Evolutionary conservation across 139 green algal genomes (phyloP), one percentile per base, ranked within the genome.

Genomic region (Picochlorum sp.): DNA sequence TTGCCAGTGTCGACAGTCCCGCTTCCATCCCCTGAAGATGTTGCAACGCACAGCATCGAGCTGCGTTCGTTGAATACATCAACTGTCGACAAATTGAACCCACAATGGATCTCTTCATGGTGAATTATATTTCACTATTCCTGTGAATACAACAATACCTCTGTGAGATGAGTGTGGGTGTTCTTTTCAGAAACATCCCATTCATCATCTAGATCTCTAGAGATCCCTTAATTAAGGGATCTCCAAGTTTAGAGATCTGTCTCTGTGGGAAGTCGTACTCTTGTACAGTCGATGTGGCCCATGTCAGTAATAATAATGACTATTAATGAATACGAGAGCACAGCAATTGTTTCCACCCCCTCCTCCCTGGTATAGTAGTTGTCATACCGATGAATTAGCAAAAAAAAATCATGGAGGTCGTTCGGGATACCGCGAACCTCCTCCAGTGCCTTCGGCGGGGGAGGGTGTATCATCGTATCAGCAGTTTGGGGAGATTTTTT

Each of bases 401-500:
- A 11, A 14, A 41, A 0, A 11, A 9, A 4, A 16, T 23, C n/a
- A 67, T 51, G 61, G 24, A 28, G 24, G 59, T 16, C 57, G n/a
- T 21, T 50, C 49, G 13, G 61, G 71, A 23, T 44, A 38, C 4
- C 65, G 64, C 7, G 24, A 71, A 45, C 56, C 68, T 9, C 78
- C 78, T 16, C 63, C 63, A 10, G 62, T 20, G 24, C 37, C 16
- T 65, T 77, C 14, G 18, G 72, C 11, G 37, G 47, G 14, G 66
- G 70, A n/a, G 45, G 34, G 34, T 9, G 8, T 41, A 41, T 41
- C 34, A 41, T 41, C 65, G 0, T 85, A 78, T 52, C 52, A 72
- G 30, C 45, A 74, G 30, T 84, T 83, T 67, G 76, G 76, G 20
- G 71, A 79, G 30, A 28, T 81, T 1, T 65, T 79, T 49, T 79